Evolutionary conservation across 2,329 filamentous ascomycete species (phyloP).

Genomic region (Alternaria angustiovoidea): DNA sequence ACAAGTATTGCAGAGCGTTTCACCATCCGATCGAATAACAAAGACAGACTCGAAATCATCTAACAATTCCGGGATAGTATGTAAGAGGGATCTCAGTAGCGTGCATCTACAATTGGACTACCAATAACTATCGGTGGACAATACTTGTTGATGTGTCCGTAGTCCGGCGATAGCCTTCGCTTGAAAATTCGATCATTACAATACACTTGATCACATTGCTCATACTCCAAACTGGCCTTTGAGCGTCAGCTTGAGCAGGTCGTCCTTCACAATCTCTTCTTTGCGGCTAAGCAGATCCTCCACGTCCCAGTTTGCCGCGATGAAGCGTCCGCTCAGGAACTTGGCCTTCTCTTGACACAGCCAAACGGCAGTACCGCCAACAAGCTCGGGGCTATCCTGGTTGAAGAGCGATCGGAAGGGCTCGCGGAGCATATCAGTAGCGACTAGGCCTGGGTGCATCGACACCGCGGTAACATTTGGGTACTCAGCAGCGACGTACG

Average conservation of each 20-base stretch:
- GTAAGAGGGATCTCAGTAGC: no score
- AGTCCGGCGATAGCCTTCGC: no score
- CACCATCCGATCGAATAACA: no score
- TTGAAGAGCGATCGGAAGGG: slow-evolving; percentile 20
- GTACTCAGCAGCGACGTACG: slow-evolving; percentile 27
- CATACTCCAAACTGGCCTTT: slow-evolving; percentile 23
- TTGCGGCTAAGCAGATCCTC: slow-evolving; percentile 37
- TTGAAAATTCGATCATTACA: no score
- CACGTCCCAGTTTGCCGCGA: slow-evolving; percentile 41
- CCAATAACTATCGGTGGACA: no score
- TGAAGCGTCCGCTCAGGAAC: slow-evolving; percentile 39
- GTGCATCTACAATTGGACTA: no score
- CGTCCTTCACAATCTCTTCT: slow-evolving; percentile 26
- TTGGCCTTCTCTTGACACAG: slow-evolving; percentile 31
- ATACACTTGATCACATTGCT: no score
- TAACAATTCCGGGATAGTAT: no score
- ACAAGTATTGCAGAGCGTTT: no score
- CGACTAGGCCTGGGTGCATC: slow-evolving; percentile 25
- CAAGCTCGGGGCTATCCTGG: slow-evolving; percentile 37
- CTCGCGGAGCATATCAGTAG: slow-evolving; percentile 26
- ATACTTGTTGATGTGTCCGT: no score
- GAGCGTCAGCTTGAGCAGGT: slow-evolving; percentile 25
- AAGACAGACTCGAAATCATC: no score
- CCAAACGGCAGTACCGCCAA: slow-evolving; percentile 40
- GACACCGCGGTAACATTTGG: slow-evolving; percentile 24